These are phyloP conservation scores for Pythium aristosporum DNA, from an alignment of 352 stramenopile genomes.

Conservation along the genomic window DNA sequence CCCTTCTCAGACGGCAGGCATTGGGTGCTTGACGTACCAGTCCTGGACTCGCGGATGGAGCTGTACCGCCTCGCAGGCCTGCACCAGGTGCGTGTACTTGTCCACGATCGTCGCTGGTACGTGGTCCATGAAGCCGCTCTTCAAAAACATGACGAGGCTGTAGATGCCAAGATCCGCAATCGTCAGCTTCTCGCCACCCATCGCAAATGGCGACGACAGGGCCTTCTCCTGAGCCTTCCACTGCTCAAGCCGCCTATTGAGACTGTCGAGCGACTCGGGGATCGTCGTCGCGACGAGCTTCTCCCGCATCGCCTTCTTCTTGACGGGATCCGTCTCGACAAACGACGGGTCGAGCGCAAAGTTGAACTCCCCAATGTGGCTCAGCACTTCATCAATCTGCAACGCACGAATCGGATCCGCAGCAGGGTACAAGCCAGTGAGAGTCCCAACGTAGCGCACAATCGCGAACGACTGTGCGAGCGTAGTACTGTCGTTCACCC, in stretches of 20 bases:
- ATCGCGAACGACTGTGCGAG: conserved; percentile 31
- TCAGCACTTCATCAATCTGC: conserved; percentile 30
- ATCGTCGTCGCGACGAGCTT: conserved; percentile 35
- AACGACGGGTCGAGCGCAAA: conserved; percentile 22
- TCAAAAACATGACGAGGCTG: conserved; percentile 26
- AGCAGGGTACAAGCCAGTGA: conserved; percentile 33
- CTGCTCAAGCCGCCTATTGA: conserved; percentile 37
- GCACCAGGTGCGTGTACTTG: conserved; percentile 3
- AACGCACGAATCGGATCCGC: conserved; percentile 25
- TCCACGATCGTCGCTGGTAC: conserved; percentile 17
- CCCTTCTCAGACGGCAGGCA: background rate
- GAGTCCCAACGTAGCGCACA: conserved; percentile 53
- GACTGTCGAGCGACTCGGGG: conserved; percentile 33
- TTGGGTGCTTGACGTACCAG: conserved; percentile 11
- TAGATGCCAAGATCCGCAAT: conserved; percentile 60
- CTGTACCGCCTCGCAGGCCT: background rate
- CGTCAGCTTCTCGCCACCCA: conserved; percentile 29
- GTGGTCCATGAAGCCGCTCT: conserved; percentile 9
- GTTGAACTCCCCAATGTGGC: conserved; percentile 29
- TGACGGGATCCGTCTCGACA: conserved; percentile 30
- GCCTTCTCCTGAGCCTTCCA: conserved; percentile 7
- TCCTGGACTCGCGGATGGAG: conserved; percentile 13
- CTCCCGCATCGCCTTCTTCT: conserved; percentile 29
- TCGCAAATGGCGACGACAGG: conserved; percentile 12
- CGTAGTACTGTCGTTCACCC: conserved; percentile 19